Evolutionary conservation across 1,284 basidiomycete genomes (phyloP).

Genomic region (Leccinum olivaceoglutinosum): DNA sequence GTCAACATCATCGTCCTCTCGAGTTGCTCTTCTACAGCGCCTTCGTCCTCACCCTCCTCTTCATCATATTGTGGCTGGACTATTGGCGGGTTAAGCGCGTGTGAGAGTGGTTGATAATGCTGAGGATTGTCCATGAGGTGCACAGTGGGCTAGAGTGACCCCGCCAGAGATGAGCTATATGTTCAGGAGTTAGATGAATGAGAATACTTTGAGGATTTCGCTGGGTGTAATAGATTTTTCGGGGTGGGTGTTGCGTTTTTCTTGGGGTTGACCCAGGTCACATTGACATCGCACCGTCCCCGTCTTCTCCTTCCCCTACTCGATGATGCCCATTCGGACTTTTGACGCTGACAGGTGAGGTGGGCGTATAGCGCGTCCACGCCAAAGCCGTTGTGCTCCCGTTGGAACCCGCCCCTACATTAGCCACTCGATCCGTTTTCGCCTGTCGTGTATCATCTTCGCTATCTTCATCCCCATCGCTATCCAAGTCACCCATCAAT

Average conservation of each 20-base stretch:
- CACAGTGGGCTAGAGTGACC: slow-evolving; percentile 8
- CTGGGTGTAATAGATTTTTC: slow-evolving; percentile 31
- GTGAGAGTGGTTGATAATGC: slow-evolving; percentile 73
- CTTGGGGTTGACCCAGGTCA: slow-evolving; percentile 27
- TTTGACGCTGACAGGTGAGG: slow-evolving; percentile 15
- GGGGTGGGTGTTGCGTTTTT: slow-evolving; percentile 28
- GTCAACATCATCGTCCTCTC: slow-evolving; percentile 35
- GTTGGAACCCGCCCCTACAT: neutral
- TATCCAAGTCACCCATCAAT: slow-evolving; percentile 49
- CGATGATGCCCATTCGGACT: slow-evolving; percentile 2
- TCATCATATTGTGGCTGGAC: slow-evolving; percentile 32
- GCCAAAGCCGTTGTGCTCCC: slow-evolving; percentile 15
- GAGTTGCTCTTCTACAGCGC: slow-evolving; percentile 62
- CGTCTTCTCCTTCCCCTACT: slow-evolving; percentile 3
- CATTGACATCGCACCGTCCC: slow-evolving; percentile 7
- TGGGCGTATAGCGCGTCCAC: slow-evolving; percentile 29
- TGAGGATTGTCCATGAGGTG: slow-evolving; percentile 64
- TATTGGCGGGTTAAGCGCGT: slow-evolving; percentile 62
- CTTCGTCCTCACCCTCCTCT: slow-evolving; percentile 58
- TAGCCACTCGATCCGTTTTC: slow-evolving; percentile 2
- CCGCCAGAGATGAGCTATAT: slow-evolving; percentile 16
- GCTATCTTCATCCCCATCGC: slow-evolving; percentile 17
- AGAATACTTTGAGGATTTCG: slow-evolving; percentile 23
- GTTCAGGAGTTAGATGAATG: slow-evolving; percentile 21
- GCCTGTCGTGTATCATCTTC: slow-evolving; percentile 7